Base-by-base conservation (phyloP, 371 early-diverging fungal species). In the Mucor lusitanicus region DNA sequence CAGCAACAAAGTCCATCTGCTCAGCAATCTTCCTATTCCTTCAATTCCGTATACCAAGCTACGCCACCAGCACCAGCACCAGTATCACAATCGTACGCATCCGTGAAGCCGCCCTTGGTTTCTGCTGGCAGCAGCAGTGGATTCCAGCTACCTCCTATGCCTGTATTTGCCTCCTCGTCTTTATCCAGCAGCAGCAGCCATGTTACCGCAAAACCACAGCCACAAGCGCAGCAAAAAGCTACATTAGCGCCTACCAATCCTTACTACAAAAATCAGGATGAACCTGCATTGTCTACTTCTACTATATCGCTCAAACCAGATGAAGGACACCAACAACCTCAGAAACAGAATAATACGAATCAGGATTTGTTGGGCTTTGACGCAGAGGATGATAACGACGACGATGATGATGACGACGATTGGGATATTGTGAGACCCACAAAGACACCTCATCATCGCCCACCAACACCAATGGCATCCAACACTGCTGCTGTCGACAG, bases 251-350 rank as follows among this genome's bases (percentile, higher is more conserved):
- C 21, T 23, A 48, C 46, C 0, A 69, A 61, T 15, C 70, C 65
- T 28, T 65, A 58, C 21, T 59, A 54, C 39, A 61, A 61, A 46
- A 55, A 63, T 6, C 55, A 50, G 6, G 59, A 58, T 35, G 23
- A 19, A 25, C 48, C 61, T 2, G 3, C 21, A 30, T 70, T 40
- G 33, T 69, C 73, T 17, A 65, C 63, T 32, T 72, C 73, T 9
- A 48, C 63, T 1, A 39, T 72, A 11, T 53, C 69, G 21, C 33
- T 72, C 0, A 72, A 72, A 21, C 73, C 73, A 6, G 63, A 72
- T 55, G 69, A 71, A 67, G 61, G 63, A 11, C 39, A 54, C 19
- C 15, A 3, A 37, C 30, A 30, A 30, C 30, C 30, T 30, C n/a
- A n/a, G n/a, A n/a, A n/a, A n/a, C n/a, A n/a, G 39, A 46, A 5